Evolutionary conservation across 2,329 filamentous ascomycete genomes (phyloP).

Genomic region (Dothideomycetes sp.): DNA sequence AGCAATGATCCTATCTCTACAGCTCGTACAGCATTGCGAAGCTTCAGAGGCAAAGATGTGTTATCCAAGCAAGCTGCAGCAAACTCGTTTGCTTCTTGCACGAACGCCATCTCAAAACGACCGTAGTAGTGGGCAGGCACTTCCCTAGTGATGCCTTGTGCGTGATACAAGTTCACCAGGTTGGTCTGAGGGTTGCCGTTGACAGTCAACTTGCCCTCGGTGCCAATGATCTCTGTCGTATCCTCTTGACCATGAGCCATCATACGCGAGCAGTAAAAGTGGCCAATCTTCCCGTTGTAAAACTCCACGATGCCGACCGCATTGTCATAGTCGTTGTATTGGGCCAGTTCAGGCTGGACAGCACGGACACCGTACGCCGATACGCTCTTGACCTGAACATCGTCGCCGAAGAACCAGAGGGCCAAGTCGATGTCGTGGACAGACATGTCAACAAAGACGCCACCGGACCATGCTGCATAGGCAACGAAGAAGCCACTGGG

Average conservation of each 20-base stretch:
- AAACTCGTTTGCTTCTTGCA: conserved; percentile 9
- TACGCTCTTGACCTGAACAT: conserved; percentile 23
- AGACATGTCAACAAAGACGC: conserved; percentile 33
- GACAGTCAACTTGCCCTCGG: conserved; percentile 25
- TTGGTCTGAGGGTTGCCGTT: conserved; percentile 8
- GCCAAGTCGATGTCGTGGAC: conserved; percentile 36
- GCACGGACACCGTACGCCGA: conserved; percentile 16
- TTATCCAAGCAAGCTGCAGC: conserved; percentile 7
- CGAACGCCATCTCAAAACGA: conserved; percentile 9
- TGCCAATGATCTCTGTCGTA: conserved; percentile 32
- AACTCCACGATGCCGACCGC: conserved; percentile 34
- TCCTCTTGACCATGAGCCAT: conserved; percentile 33
- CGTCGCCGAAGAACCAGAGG: conserved; percentile 29
- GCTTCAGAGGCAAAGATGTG: conserved; percentile 5
- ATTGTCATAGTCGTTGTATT: conserved; percentile 32
- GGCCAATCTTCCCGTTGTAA: conserved; percentile 32
- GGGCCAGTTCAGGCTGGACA: conserved; percentile 26
- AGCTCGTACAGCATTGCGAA: conserved; percentile 5
- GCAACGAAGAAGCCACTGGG: conserved; percentile 30
- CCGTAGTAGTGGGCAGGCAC: conserved; percentile 9
- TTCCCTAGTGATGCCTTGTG: conserved; percentile 6
- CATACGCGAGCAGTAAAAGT: conserved; percentile 33
- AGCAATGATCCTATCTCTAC: conserved; percentile 8
- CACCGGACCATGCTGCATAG: conserved; percentile 30
- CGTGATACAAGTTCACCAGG: conserved; percentile 5